Conservation (phyloP, 2,329 filamentous ascomycete genomes). For the Venturia pyrina region DNA sequence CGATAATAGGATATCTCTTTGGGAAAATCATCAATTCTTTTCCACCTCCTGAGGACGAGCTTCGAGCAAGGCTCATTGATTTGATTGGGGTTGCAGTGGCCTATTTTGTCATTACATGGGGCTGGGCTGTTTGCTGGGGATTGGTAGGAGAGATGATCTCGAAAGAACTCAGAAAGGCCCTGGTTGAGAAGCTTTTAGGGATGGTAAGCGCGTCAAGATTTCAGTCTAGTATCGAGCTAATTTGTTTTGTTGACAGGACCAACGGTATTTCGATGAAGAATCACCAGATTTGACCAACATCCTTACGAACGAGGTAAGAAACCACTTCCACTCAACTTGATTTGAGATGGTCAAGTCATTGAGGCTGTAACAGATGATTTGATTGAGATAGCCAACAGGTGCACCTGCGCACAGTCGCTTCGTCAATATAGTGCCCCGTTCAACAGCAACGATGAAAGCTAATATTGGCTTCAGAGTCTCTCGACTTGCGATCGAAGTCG, state of each 20-base stretch:
- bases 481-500: too few species aligned
- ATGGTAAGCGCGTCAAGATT: constrained; percentile 41
- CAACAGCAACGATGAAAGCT: too few species aligned
- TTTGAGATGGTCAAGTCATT: not conserved
- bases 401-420: not conserved
- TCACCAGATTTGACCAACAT: constrained; percentile 55
- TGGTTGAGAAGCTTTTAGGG: constrained; percentile 47
- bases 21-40: constrained; percentile 53
- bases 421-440: too few species aligned
- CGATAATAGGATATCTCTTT: constrained; percentile 54
- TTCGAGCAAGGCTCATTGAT: constrained; percentile 13
- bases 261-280: constrained; percentile 52
- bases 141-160: constrained; percentile 54
- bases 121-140: constrained; percentile 54
- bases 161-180: constrained; percentile 50
- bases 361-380: not conserved
- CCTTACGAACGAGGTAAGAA: constrained; percentile 45
- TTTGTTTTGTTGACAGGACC: not conserved
- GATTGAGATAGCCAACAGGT: not conserved
- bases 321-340: not conserved
- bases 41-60: constrained; percentile 43
- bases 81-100: constrained; percentile 27
- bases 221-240: not conserved
- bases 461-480: not conserved
- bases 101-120: constrained; percentile 54